Evolutionary conservation across 2,329 filamentous ascomycete species (phyloP).

Genomic region (Trichothecium roseum): DNA sequence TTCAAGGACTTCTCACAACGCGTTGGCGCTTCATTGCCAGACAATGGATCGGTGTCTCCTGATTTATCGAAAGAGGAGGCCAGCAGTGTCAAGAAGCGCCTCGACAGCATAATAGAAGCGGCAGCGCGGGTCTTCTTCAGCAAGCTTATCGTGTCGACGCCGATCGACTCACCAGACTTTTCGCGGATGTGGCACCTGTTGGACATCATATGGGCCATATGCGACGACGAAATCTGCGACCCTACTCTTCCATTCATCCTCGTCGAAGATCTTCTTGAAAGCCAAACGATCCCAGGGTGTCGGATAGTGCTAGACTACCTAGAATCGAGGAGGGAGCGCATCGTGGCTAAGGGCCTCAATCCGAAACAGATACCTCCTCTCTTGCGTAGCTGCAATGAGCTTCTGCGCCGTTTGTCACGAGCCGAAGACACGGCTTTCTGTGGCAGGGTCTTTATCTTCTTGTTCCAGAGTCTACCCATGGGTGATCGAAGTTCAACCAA

Average conservation of each 20-base stretch:
- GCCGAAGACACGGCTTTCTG: constrained; percentile 97
- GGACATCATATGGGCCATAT: constrained; percentile 83
- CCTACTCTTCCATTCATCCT: constrained; percentile 79
- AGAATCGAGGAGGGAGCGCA: constrained; percentile 81
- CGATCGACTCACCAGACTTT: constrained; percentile 70
- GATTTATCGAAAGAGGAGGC: constrained; percentile 1
- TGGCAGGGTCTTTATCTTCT: constrained; percentile 93
- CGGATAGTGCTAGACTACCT: constrained; percentile 89
- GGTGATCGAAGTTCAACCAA: constrained; percentile 98
- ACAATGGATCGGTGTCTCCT: constrained; percentile 1
- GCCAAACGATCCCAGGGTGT: constrained; percentile 87
- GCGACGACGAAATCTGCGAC: constrained; percentile 69
- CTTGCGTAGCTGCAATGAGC: constrained; percentile 87
- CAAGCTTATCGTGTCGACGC: constrained; percentile 62
- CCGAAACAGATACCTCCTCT: constrained; percentile 81
- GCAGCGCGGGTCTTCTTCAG: constrained; percentile 76
- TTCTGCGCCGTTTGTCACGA: constrained; percentile 84
- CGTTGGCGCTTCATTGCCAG: constrained; percentile 24
- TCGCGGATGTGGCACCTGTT: constrained; percentile 86
- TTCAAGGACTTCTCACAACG: constrained; percentile 38
- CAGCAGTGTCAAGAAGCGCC: constrained; percentile 26
- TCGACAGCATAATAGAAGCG: constrained; percentile 69
- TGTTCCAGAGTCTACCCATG: constrained; percentile 95
- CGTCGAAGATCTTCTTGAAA: constrained; percentile 90
- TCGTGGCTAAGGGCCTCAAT: constrained; percentile 65